phyloP scores from a whole-genome alignment of 139 green algal species.

The Edaphochlamys debaryana region DNA sequence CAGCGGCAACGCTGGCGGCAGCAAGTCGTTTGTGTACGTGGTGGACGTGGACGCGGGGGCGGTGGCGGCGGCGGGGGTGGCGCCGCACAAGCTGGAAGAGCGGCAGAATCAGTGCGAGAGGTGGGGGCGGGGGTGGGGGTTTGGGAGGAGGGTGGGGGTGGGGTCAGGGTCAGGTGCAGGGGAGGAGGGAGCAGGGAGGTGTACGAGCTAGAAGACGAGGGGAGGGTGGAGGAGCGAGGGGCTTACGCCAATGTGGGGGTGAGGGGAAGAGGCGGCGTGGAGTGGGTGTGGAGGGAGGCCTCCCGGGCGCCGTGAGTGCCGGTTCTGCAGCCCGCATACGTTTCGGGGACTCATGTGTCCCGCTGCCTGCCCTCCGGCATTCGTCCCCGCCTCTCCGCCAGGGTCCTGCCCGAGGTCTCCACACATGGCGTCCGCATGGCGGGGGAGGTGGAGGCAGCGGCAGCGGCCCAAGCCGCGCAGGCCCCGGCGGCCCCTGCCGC shows the following conservation, averaged over 20 bases:
- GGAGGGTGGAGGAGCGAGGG: too few relatives aligned
- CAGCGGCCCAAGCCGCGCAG: not conserved
- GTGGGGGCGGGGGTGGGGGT: not conserved
- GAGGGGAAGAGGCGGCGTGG: too few relatives aligned
- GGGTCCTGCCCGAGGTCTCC: not conserved
- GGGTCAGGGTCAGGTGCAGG: not conserved
- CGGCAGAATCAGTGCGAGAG: not conserved
- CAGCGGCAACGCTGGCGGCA: not conserved
- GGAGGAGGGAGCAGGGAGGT: not conserved
- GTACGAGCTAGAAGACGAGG: too few relatives aligned
- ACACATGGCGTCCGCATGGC: not conserved
- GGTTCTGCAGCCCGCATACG: not conserved
- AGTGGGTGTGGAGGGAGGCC: not conserved
- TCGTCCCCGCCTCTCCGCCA: too few relatives aligned
- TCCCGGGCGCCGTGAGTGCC: too few relatives aligned
- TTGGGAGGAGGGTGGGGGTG: not conserved
- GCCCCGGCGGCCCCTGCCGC: too few relatives aligned
- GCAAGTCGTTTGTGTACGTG: conserved; percentile 72
- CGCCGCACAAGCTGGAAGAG: not conserved
- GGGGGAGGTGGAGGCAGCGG: not conserved
- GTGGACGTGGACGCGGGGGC: conserved; percentile 64
- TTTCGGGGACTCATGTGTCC: too few relatives aligned
- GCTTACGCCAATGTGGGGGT: not conserved
- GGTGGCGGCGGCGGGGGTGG: conserved; percentile 26
- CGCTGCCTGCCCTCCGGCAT: too few relatives aligned